Evolutionary conservation across 208 protist genomes (phyloP), one percentile per base, ranked within the genome.

Genomic region (Acanthamoeba culbertsoni): DNA sequence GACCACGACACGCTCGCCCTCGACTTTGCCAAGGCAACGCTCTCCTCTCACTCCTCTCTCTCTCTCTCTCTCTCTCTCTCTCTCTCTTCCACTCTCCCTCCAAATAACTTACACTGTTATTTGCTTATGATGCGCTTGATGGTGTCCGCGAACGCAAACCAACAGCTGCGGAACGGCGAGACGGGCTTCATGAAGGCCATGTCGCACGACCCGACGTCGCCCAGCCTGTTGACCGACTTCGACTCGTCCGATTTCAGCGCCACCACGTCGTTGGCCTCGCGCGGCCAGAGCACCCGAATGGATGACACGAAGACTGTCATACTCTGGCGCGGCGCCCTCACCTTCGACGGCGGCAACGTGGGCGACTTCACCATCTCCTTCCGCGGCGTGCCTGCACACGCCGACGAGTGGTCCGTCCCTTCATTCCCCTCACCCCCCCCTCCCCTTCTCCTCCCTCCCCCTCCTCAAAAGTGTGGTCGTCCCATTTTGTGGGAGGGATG

Each of bases 331-430:
- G 79, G 79, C 79, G 53, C 33, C 18, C 45, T 89, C 51, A 89
- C 51, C 4, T 89, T 89, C 28, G 79, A 89, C 10, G 79, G 79
- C 48, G 53, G 28, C 28, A 57, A 57, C 18, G 45, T 89, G 51
- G 79, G 79, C 53, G 79, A 89, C 35, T 65, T 89, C 79, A 89
- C 79, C 48, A 65, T 89, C 79, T 89, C 79, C 35, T 89, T 89
- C 53, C 79, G 79, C 10, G 79, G 79, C 1, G 53, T 43, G 4
- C 79, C 79, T 59, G 35, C 51, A 6, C 51, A 89, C 6, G 79
- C 45, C 35, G 53, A 65, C 48, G 51, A 65, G 16, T 89, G 79
- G 79, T 89, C 57, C 53, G 46, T 75, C 28, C 20, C 35, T 37
- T 75, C 65, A n/a, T n/a, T n/a, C 23, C 53, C 23, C 53, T 62